Evolutionary conservation across 2,329 filamentous ascomycete genomes (phyloP), one percentile per base, ranked within the genome.

Genomic region (Ophioceras dolichostomum): DNA sequence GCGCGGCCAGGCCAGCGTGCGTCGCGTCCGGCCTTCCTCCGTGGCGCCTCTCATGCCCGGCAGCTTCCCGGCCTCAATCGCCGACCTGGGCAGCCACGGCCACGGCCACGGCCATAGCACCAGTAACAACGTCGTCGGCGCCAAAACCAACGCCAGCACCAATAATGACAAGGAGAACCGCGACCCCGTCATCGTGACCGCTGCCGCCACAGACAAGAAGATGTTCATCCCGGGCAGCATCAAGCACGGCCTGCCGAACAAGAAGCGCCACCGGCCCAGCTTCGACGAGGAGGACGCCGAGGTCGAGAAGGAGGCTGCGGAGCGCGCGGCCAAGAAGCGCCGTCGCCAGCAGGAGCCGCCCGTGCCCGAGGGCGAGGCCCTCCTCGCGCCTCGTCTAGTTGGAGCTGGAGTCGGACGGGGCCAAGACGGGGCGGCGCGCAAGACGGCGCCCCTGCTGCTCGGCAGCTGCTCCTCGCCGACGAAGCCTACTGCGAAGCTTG

Each of bases 221-320:
- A 7, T 16, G 13, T 29, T 37, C 18, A 62, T 67, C 36, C 48
- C 55, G n/a, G 64, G 65, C 28, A 65, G n/a, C 22, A 26, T 75
- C 27, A 64, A 72, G 4, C 76, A 80, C 46, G 76, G 76, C 14
- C 70, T 81, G 57, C 55, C 62, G 7, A 79, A 74, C 59, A 80
- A 81, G 64, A 81, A 79, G 58, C 70, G 76, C 19, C 66, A 70
- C 47, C 66, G 76, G n/a, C 66, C 67, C 13, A 67, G 58, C 37
- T 67, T 65, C 34, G 72, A 75, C 30, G 70, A 73, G 38, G 73
- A 76, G 37, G 67, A 72, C 24, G 64, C 64, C 0, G 66, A 69
- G 36, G 54, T 64, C 0, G 66, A 69, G 36, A 53, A 62, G 32
- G 61, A 68, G 42, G 65, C 59, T 3, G 56, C 52, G 3, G 59